Conservation (phyloP, 148 eudicot genomes). For the Amaranthus hypochondriacus region DNA sequence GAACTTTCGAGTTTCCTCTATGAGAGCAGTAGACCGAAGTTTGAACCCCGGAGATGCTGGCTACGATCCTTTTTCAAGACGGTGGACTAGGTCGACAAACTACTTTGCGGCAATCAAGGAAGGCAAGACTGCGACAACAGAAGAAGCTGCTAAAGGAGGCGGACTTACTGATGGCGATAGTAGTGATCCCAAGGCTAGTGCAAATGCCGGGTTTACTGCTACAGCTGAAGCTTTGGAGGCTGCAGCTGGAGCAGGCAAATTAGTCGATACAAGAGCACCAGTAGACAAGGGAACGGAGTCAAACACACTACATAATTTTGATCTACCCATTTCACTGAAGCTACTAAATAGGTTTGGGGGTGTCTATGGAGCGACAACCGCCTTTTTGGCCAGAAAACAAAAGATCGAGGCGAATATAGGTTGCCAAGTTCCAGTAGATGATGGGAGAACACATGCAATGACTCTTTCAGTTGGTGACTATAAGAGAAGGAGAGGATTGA, state of each 20-base stretch:
- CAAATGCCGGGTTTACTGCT: slow-evolving; percentile 39
- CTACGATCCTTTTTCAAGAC: slow-evolving; percentile 88
- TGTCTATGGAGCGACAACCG: slow-evolving; percentile 56
- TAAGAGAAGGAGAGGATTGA: slow-evolving; percentile 84
- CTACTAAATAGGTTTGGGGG: slow-evolving; percentile 64
- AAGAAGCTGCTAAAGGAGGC: slow-evolving; percentile 3
- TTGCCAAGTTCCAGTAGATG: slow-evolving; percentile 61
- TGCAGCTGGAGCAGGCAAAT: slow-evolving; percentile 80
- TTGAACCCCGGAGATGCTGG: slow-evolving; percentile 90
- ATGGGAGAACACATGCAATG: slow-evolving; percentile 73
- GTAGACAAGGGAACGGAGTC: slow-evolving; percentile 74
- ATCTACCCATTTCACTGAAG: slow-evolving; percentile 64
- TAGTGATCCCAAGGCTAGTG: slow-evolving; percentile 12
- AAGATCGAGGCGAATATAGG: slow-evolving; percentile 76
- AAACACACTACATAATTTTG: slow-evolving; percentile 59
- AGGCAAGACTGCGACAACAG: slow-evolving; percentile 32
- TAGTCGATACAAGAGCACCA: slow-evolving; percentile 84
- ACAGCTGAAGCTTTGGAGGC: slow-evolving; percentile 68
- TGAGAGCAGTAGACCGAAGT: slow-evolving; percentile 36
- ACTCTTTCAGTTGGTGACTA: slow-evolving; percentile 83
- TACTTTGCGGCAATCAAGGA: slow-evolving; percentile 49
- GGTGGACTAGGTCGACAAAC: slow-evolving; percentile 90
- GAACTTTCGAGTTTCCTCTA: slow-evolving; percentile 73
- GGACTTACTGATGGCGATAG: background rate
- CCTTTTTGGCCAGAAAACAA: slow-evolving; percentile 79